A percentile compares a stretch with the other conserved stretches of the same genome.
Conservation (phyloP, 2,329 filamentous ascomycete genomes). For the Nigrospora osmanthi region DNA sequence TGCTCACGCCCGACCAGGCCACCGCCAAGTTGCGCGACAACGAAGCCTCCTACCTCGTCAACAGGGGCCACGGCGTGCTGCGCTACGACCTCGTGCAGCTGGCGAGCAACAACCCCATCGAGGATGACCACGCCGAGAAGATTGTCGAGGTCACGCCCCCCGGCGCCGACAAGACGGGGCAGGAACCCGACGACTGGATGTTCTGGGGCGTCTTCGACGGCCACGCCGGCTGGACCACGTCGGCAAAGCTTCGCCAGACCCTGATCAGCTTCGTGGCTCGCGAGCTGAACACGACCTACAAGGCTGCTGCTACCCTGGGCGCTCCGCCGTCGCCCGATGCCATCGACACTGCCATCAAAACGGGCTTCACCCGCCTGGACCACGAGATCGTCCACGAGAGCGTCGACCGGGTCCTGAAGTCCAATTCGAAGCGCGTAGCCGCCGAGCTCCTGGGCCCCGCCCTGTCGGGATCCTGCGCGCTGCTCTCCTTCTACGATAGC, state of each 20-base stretch:
- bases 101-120: slow-evolving; percentile 93
- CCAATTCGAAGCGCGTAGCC: slow-evolving; percentile 81
- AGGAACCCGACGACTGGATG: slow-evolving; percentile 83
- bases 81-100: slow-evolving; percentile 93
- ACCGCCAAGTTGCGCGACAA: slow-evolving; percentile 81
- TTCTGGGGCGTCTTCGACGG: slow-evolving; percentile 99
- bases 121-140: slow-evolving; percentile 97
- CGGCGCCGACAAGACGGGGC: slow-evolving; percentile 32
- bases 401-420: slow-evolving; percentile 83
- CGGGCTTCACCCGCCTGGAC: slow-evolving; percentile 80
- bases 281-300: slow-evolving; percentile 89
- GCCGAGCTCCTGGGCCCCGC: slow-evolving; percentile 89
- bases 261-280: slow-evolving; percentile 88
- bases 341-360: slow-evolving; percentile 87
- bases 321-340: slow-evolving; percentile 67
- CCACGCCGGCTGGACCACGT: slow-evolving; percentile 88
- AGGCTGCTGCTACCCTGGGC: slow-evolving; percentile 53
- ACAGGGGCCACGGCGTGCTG: slow-evolving; percentile 82
- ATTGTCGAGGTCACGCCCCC: slow-evolving; percentile 79
- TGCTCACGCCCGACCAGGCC: slow-evolving; percentile 92
- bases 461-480: slow-evolving; percentile 91
- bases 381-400: slow-evolving; percentile 92
- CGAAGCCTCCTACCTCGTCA: slow-evolving; percentile 87
- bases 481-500: slow-evolving; percentile 94
- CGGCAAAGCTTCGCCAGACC: slow-evolving; percentile 86